These are phyloP conservation scores for Rhododendron griersonianum DNA, from an alignment of 148 eudicot genomes.

Conservation along the genomic window DNA sequence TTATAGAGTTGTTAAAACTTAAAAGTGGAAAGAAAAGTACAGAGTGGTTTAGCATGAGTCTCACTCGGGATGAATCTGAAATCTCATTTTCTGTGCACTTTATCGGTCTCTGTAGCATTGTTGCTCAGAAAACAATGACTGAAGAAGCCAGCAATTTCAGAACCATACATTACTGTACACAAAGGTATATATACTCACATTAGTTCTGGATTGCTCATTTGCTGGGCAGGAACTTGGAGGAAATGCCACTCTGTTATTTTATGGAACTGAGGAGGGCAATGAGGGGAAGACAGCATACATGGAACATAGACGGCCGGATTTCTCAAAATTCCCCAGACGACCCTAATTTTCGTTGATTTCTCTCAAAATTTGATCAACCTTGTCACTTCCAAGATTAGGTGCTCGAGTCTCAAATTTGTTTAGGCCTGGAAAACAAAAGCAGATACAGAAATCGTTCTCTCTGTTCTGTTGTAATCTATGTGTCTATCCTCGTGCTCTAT, in stretches of 20 bases:
- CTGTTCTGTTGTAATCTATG: not conserved
- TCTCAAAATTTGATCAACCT: not conserved
- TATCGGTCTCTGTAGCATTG: not conserved
- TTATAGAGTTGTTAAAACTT: not conserved
- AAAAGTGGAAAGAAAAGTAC: not conserved
- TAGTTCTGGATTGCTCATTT: not conserved
- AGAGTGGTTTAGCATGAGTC: not conserved
- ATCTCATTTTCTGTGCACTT: not conserved
- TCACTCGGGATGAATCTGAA: not conserved
- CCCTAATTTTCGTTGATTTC: conserved; percentile 35
- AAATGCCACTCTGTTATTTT: conserved; percentile 76
- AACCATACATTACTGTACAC: not conserved
- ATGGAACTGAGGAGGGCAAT: conserved; percentile 84
- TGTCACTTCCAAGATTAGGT: not conserved
- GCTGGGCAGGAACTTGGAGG: conserved; percentile 65
- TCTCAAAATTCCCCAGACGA: conserved; percentile 69
- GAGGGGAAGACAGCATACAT: conserved; percentile 85
- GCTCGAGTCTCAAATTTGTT: not conserved
- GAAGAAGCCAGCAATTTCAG: not conserved
- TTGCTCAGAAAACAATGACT: not conserved
- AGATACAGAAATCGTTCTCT: not conserved
- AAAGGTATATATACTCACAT: not conserved
- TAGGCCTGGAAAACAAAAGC: not conserved
- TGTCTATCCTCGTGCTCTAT: not conserved
- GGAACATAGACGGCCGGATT: conserved; percentile 67